phyloP scores from a whole-genome alignment of 768 basidiomycete species.

The Inosperma sp. region DNA sequence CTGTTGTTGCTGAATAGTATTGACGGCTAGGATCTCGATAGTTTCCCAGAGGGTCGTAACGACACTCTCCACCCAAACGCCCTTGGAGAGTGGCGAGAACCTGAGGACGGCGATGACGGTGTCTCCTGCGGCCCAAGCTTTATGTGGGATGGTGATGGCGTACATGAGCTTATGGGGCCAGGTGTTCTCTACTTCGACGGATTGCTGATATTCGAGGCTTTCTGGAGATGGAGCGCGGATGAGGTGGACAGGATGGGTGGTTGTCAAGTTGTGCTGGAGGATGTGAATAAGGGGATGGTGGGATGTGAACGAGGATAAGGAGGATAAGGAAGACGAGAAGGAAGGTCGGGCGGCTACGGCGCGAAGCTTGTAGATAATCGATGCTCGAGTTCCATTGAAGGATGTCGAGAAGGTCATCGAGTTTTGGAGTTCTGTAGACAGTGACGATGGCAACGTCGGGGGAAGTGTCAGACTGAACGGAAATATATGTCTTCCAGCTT shows the following conservation, averaged over 20 bases:
- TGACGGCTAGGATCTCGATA: constrained; percentile 48
- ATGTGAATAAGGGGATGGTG: too few relatives aligned
- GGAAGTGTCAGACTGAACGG: constrained; percentile 88
- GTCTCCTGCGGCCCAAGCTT: constrained; percentile 93
- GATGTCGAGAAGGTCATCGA: neutral
- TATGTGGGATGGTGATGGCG: constrained; percentile 88
- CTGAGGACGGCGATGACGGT: constrained; percentile 76
- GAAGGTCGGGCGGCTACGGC: constrained; percentile 79
- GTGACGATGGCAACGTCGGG: constrained; percentile 76
- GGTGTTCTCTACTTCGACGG: constrained; percentile 91
- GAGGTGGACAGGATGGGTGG: constrained; percentile 57
- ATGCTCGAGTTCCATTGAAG: constrained; percentile 50
- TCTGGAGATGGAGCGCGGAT: constrained; percentile 72
- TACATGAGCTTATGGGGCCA: constrained; percentile 99
- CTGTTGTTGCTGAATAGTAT: neutral
- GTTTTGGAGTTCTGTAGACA: constrained; percentile 40
- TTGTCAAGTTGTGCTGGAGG: constrained; percentile 47
- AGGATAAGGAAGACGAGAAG: constrained; percentile 29
- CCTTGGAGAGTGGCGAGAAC: constrained; percentile 83
- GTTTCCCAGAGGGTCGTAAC: constrained; percentile 70
- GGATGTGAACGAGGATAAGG: constrained; percentile 5
- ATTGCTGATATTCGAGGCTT: constrained; percentile 93
- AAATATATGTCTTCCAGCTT: constrained; percentile 91
- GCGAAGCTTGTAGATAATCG: constrained; percentile 84
- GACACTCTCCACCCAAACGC: constrained; percentile 65